Evolutionary conservation across 805 yeast species (phyloP).

Genomic region (Pichia pseudocactophila): DNA sequence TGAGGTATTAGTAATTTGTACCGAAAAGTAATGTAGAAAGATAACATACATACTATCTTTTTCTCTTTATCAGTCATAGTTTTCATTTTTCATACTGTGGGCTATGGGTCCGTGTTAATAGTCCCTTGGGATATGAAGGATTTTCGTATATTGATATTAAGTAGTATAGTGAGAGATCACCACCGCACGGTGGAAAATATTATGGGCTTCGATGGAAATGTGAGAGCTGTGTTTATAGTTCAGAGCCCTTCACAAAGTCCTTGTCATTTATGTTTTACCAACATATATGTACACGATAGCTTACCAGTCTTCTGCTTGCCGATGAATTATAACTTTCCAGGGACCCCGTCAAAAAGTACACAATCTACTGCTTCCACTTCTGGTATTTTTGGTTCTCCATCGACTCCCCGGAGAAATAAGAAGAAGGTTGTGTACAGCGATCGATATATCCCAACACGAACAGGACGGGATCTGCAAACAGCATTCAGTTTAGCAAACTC

Average conservation of each 20-base stretch:
- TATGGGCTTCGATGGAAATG: no score
- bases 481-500: conserved; percentile 47
- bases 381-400: conserved; percentile 25
- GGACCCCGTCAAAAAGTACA: neutral
- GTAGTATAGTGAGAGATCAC: no score
- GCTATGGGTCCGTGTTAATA: no score
- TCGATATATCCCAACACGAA: conserved; percentile 79
- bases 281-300: neutral
- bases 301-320: no score
- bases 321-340: neutral
- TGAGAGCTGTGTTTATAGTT: no score
- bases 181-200: no score
- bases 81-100: no score
- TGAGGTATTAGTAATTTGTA: neutral
- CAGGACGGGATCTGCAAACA: conserved; percentile 81
- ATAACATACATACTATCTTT: neutral
- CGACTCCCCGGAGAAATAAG: conserved; percentile 38
- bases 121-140: no score
- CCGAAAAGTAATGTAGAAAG: neutral
- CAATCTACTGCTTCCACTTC: conserved; percentile 5
- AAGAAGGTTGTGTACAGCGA: conserved; percentile 59
- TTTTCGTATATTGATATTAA: no score
- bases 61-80: no score
- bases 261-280: neutral
- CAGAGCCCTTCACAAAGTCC: neutral